Evolutionary conservation across 352 stramenopile genomes (phyloP), one percentile per base, ranked within the genome.

Genomic region (Peronospora destructor): DNA sequence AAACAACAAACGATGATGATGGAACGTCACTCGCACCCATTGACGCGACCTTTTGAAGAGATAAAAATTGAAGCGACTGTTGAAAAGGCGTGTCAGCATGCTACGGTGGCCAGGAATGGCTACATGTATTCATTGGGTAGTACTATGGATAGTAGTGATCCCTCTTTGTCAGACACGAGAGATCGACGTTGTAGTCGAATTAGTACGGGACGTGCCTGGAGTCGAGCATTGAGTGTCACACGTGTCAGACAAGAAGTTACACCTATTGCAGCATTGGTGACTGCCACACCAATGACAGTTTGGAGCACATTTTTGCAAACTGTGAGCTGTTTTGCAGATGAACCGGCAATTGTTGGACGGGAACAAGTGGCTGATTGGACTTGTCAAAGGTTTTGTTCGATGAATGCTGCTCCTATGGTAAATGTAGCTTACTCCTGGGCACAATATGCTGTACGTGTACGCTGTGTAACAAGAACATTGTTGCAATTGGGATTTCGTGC

Each of bases 401-500:
- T 42, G 11, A 10, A 45, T 3, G 45, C 29, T 37, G 17, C 19
- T 2, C 29, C 34, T 0, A 19, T 25, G 0, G 12, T 46, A 13
- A 45, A 71, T 21, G 62, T 55, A 16, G n/a, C 28, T 0, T 68
- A 53, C 21, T 55, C 62, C 4, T 71, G 62, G 62, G 38, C 49
- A 11, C 62, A 71, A 35, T 53, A 71, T 28, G 58, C 58, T 1
- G 54, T 64, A 4, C 58, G 62, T 6, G 54, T 64, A 6, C 62
- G 54, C 12, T 61, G 54, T 37, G 57, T 81, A 19, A 68, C 74
- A 34, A 69, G 71, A 11, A 66, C 68, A 26, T 53, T 91, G 9
- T 25, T 74, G 33, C 70, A 78, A 28, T 40, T 87, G 8, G 73
- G 75, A 1, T 84, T 91, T 35, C 44, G 46, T 21, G 14, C 60